These are phyloP conservation scores for Spathaspora sp. DNA, from an alignment of 805 yeast genomes.

Conservation along the genomic window DNA sequence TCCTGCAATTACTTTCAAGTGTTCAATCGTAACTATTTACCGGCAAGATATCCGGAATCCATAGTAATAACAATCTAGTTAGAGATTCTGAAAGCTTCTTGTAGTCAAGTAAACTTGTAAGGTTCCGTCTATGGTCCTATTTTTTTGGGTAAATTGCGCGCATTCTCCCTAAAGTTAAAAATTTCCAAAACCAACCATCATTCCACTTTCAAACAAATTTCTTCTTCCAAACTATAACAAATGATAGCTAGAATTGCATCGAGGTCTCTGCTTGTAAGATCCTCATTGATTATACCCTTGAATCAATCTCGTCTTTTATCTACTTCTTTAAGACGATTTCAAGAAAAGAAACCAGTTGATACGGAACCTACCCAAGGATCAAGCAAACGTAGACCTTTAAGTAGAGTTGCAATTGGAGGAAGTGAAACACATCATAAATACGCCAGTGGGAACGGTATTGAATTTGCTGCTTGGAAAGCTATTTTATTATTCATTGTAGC, in stretches of 20 bases:
- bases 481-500: slow-evolving; percentile 59
- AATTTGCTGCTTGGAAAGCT: slow-evolving; percentile 84
- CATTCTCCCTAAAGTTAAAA: neutral
- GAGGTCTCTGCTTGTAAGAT: neutral
- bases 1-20: neutral
- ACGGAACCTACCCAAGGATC: neutral
- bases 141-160: neutral
- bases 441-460: slow-evolving; percentile 46
- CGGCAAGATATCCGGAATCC: too few relatives aligned
- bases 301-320: neutral
- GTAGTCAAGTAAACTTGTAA: too few relatives aligned
- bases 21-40: too few relatives aligned
- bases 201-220: neutral
- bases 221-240: neutral
- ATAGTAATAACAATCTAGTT: too few relatives aligned
- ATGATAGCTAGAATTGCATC: slow-evolving; percentile 1
- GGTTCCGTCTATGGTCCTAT: neutral
- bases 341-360: neutral
- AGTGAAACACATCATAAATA: slow-evolving; percentile 30
- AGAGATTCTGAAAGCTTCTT: too few relatives aligned
- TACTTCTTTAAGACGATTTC: neutral
- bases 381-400: slow-evolving; percentile 51
- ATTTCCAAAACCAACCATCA: neutral
- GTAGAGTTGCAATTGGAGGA: slow-evolving; percentile 78
- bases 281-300: neutral